A percentile compares a stretch with the other conserved stretches of the same genome.
Conservation (phyloP, 345 rosid genomes). For the Xanthoceras sorbifolium region DNA sequence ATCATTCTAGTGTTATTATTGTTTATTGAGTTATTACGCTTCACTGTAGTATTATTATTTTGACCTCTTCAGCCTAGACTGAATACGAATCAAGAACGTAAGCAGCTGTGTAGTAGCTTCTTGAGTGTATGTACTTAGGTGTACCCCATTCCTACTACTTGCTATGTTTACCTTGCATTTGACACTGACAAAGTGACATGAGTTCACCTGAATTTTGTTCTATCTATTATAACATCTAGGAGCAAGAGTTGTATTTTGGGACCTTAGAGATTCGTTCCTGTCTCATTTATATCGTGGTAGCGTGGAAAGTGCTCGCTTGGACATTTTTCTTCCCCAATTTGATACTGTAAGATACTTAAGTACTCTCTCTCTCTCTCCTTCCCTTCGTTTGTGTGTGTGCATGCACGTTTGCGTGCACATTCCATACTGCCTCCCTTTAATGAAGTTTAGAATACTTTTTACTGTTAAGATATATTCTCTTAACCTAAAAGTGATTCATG, state of each 20-base stretch:
- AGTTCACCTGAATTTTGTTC: slow-evolving; percentile 12
- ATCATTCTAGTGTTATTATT: not conserved
- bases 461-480: slow-evolving; percentile 14
- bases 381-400: not conserved
- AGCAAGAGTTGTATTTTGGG: slow-evolving; percentile 83
- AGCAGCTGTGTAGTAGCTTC: not conserved
- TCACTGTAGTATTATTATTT: not conserved
- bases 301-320: slow-evolving; percentile 82
- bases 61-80: not conserved
- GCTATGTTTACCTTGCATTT: not conserved
- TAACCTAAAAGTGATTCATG: slow-evolving; percentile 24
- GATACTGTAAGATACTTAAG: slow-evolving; percentile 62
- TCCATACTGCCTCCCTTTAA: not conserved
- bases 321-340: slow-evolving; percentile 64
- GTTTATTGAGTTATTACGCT: not conserved
- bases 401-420: not conserved
- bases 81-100: not conserved
- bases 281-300: slow-evolving; percentile 63
- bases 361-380: slow-evolving; percentile 7
- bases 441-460: slow-evolving; percentile 1
- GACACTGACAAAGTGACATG: not conserved
- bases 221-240: slow-evolving; percentile 48
- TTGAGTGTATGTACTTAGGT: not conserved
- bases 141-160: not conserved
- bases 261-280: slow-evolving; percentile 76